Percentiles rank a stretch among this genome's conserved stretches.
Conservation (phyloP, 345 rosid species). For the Syzygium oleosum region DNA sequence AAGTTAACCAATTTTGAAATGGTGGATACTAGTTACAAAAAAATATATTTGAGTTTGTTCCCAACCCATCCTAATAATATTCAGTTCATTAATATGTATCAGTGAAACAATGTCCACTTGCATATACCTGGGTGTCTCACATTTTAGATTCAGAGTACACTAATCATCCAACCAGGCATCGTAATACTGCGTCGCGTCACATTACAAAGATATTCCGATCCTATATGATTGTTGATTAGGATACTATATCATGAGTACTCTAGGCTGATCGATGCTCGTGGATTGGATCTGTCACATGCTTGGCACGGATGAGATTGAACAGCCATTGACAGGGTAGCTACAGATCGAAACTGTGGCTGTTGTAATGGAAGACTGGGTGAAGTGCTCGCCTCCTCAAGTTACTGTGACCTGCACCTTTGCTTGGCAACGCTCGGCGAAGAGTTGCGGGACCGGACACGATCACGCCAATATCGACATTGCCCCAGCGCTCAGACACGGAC, state of each 20-base stretch:
- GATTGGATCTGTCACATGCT: neutral
- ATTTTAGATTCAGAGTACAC: neutral
- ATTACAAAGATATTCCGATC: neutral
- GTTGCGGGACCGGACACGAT: conserved; percentile 75
- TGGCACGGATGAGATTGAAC: neutral
- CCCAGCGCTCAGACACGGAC: conserved; percentile 43
- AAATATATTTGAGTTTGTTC: neutral
- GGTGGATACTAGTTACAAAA: neutral
- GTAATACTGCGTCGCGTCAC: neutral
- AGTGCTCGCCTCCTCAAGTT: conserved; percentile 27
- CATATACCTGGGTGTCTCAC: neutral
- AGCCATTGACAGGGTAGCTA: conserved; percentile 6
- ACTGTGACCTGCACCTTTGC: conserved; percentile 65
- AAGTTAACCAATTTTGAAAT: neutral
- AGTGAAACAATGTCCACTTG: neutral
- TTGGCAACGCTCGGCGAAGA: conserved; percentile 66
- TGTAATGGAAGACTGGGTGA: conserved; percentile 59
- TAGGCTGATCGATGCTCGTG: neutral
- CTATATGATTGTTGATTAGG: neutral
- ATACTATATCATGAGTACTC: neutral
- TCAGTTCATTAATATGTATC: neutral
- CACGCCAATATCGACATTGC: conserved; percentile 70
- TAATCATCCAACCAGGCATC: neutral
- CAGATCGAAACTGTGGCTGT: conserved; percentile 79
- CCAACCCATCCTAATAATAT: neutral